phyloP scores from a whole-genome alignment of 2,329 filamentous ascomycete genomes.

The Dactylonectria estremocensis region DNA sequence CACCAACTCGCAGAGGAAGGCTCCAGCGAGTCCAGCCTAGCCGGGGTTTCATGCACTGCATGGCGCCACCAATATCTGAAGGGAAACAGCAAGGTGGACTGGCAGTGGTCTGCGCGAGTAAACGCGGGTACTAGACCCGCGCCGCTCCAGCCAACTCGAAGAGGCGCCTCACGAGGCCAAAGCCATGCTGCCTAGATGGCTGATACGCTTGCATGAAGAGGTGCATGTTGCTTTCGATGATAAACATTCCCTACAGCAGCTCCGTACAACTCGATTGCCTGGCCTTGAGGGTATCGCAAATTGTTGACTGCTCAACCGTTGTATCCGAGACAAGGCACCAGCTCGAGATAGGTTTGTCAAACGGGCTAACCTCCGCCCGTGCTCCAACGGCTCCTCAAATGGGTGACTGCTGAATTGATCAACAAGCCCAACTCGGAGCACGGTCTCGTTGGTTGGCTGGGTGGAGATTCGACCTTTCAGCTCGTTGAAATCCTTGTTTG shows the following conservation, averaged over 20 bases:
- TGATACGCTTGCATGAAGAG: neutral
- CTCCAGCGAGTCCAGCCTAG: conserved; percentile 38
- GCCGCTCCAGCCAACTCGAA: conserved; percentile 21
- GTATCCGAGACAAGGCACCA: conserved; percentile 33
- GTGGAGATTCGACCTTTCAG: conserved; percentile 39
- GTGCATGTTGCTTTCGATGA: neutral
- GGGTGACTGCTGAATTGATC: conserved; percentile 21
- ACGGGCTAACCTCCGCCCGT: conserved; percentile 43
- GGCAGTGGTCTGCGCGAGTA: conserved; percentile 36
- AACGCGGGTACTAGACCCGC: conserved; percentile 37
- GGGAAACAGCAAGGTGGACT: conserved; percentile 27
- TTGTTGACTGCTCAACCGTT: neutral
- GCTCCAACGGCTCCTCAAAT: conserved; percentile 9
- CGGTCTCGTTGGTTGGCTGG: conserved; percentile 19
- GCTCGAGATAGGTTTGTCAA: conserved; percentile 38
- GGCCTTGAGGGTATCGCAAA: neutral
- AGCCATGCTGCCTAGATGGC: conserved; percentile 3
- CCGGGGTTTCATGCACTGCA: conserved; percentile 35
- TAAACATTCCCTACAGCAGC: neutral
- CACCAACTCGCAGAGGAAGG: conserved; percentile 22
- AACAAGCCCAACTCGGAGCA: conserved; percentile 1
- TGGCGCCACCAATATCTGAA: conserved; percentile 38
- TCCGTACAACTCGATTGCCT: neutral
- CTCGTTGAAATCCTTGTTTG: conserved; percentile 38
- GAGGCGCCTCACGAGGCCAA: conserved; percentile 4